Conservation (phyloP, 169 alveolate genomes). For the Eimeria sp. region DNA sequence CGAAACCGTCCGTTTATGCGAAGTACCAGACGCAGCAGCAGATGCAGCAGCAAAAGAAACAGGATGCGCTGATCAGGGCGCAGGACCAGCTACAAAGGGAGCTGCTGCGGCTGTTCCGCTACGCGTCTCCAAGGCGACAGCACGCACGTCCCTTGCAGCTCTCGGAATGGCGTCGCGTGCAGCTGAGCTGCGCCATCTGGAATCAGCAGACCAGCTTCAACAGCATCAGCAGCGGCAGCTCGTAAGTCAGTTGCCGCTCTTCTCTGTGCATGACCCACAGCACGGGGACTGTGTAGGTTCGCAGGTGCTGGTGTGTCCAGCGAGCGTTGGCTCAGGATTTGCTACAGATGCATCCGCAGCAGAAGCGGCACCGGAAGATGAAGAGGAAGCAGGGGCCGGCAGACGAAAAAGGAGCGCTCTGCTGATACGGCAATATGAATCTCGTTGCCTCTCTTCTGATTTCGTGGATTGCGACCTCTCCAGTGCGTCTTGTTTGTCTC, state of each 20-base stretch:
- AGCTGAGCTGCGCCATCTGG: constrained; percentile 13
- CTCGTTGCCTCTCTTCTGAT: not conserved
- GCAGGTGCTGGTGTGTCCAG: not conserved
- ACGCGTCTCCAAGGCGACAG: constrained; percentile 2
- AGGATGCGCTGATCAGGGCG: not conserved
- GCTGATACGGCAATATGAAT: constrained; percentile 31
- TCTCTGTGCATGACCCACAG: constrained; percentile 14
- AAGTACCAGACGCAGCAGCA: not conserved
- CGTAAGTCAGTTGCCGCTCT: constrained; percentile 35
- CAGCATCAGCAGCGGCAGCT: constrained; percentile 36
- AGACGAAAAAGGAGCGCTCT: not conserved
- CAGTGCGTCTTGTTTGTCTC: not conserved
- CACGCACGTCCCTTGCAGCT: constrained; percentile 48
- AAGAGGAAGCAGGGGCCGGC: no score
- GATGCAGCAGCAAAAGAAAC: not conserved
- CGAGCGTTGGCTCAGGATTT: not conserved
- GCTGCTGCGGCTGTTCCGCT: constrained; percentile 41
- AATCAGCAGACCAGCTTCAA: not conserved
- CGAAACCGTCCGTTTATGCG: constrained; percentile 15
- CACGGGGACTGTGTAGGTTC: constrained; percentile 64
- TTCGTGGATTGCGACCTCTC: not conserved
- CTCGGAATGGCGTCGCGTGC: constrained; percentile 50
- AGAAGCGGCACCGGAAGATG: not conserved
- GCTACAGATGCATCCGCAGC: not conserved
- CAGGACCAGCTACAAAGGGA: not conserved